These are phyloP conservation scores for Bacidia gigantensis DNA, from an alignment of 495 filamentous ascomycete species.

Conservation along the genomic window DNA sequence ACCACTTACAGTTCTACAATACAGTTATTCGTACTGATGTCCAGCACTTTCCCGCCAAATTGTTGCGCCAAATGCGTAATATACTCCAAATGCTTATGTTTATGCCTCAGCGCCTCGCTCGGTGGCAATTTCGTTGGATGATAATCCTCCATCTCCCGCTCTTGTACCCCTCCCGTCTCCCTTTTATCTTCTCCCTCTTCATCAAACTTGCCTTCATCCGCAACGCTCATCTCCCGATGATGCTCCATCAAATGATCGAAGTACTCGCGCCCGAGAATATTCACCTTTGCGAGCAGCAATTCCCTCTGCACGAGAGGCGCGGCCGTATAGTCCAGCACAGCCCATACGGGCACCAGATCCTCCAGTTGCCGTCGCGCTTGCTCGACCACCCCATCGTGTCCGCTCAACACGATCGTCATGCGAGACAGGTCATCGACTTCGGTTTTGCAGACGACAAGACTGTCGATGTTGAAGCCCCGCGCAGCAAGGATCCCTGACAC, in stretches of 20 bases:
- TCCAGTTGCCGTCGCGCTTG: slow-evolving; percentile 92
- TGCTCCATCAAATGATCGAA: slow-evolving; percentile 93
- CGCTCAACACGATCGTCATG: slow-evolving; percentile 95
- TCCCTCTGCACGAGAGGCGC: slow-evolving; percentile 93
- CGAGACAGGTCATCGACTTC: slow-evolving; percentile 94
- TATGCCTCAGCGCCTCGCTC: slow-evolving; percentile 81
- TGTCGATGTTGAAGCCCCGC: slow-evolving; percentile 98
- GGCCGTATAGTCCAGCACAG: slow-evolving; percentile 87
- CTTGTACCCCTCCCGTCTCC: slow-evolving; percentile 19
- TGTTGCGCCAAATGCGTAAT: slow-evolving; percentile 95
- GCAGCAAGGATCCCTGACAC: slow-evolving; percentile 94
- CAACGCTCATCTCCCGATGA: slow-evolving; percentile 60
- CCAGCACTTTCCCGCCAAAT: slow-evolving; percentile 91
- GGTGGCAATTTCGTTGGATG: slow-evolving; percentile 74
- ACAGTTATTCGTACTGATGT: slow-evolving; percentile 96
- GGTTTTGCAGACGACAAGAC: slow-evolving; percentile 90
- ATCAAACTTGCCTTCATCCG: slow-evolving; percentile 24
- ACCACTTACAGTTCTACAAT: slow-evolving; percentile 85
- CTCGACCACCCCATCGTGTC: slow-evolving; percentile 94
- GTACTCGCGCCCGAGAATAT: slow-evolving; percentile 89
- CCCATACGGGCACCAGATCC: slow-evolving; percentile 95
- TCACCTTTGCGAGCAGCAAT: slow-evolving; percentile 89
- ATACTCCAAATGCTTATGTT: slow-evolving; percentile 89
- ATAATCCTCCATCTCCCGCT: slow-evolving; percentile 43
- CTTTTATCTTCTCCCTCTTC: slow-evolving; percentile 21